Conservation (phyloP, 2,329 filamentous ascomycete genomes). For the Gyromitra esculenta region DNA sequence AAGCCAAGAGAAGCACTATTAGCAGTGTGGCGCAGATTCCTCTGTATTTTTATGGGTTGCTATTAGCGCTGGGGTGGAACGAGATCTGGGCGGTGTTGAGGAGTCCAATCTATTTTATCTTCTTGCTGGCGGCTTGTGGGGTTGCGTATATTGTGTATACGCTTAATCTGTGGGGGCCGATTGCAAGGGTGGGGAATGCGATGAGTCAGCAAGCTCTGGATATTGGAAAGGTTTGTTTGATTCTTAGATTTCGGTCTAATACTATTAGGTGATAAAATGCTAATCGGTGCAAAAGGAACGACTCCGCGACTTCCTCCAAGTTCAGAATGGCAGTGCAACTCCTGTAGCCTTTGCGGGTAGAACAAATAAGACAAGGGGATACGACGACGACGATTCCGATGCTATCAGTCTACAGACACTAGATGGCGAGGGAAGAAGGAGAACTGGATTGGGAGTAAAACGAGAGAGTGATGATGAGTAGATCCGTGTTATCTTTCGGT, state of each 20-base stretch:
- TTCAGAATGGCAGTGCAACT: slow-evolving; percentile 17
- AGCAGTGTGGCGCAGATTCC: slow-evolving; percentile 94
- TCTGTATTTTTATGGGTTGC: slow-evolving; percentile 89
- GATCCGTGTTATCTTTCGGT: not conserved
- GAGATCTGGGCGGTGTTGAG: slow-evolving; percentile 83
- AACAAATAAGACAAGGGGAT: slow-evolving; percentile 34
- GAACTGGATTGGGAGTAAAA: slow-evolving; percentile 19
- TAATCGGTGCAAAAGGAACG: slow-evolving; percentile 55
- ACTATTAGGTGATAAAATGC: not conserved
- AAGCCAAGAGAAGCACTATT: slow-evolving; percentile 96
- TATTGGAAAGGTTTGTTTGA: slow-evolving; percentile 73
- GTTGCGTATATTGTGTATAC: slow-evolving; percentile 90
- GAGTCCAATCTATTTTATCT: slow-evolving; percentile 91
- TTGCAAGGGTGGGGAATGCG: slow-evolving; percentile 93
- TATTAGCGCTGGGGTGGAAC: slow-evolving; percentile 97
- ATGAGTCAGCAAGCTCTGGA: slow-evolving; percentile 86
- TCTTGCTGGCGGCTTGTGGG: slow-evolving; percentile 75
- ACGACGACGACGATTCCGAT: slow-evolving; percentile 42
- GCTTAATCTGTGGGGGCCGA: slow-evolving; percentile 94
- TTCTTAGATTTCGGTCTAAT: not conserved
- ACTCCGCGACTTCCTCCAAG: slow-evolving; percentile 55
- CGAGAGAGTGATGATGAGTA: slow-evolving; percentile 45
- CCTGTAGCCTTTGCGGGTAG: slow-evolving; percentile 47
- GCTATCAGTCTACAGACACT: slow-evolving; percentile 54
- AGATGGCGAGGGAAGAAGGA: slow-evolving; percentile 51